Percentiles rank a stretch among this genome's conserved stretches.
Evolutionary conservation across 805 yeast species (phyloP).

Genomic region (Candida methanosorbosa): DNA sequence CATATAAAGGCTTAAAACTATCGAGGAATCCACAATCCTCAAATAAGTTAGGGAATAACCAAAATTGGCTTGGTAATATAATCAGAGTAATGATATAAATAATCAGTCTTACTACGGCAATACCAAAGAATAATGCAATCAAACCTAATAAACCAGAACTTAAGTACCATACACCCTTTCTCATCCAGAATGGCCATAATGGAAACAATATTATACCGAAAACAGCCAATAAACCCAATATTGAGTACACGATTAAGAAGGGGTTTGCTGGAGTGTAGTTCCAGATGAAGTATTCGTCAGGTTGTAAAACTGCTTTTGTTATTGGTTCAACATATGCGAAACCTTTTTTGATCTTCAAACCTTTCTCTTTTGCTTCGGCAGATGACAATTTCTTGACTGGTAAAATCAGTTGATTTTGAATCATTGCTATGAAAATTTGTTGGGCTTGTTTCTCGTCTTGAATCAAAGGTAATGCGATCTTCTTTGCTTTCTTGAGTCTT

Average conservation of each 20-base stretch:
- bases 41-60: slow-evolving; percentile 94
- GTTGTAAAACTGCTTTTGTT: slow-evolving; percentile 49
- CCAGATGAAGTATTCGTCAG: slow-evolving; percentile 80
- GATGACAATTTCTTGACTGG: slow-evolving; percentile 73
- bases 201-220: slow-evolving; percentile 74
- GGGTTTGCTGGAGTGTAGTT: slow-evolving; percentile 67
- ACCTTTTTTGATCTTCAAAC: slow-evolving; percentile 53
- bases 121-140: slow-evolving; percentile 62
- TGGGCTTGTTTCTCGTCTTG: slow-evolving; percentile 47
- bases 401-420: slow-evolving; percentile 62
- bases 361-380: slow-evolving; percentile 52
- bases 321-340: slow-evolving; percentile 38
- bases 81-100: slow-evolving; percentile 54
- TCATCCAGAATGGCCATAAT: slow-evolving; percentile 88
- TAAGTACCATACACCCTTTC: slow-evolving; percentile 83
- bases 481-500: slow-evolving; percentile 23
- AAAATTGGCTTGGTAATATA: slow-evolving; percentile 63
- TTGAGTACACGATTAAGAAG: slow-evolving; percentile 49
- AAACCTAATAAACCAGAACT: slow-evolving; percentile 71
- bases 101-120: slow-evolving; percentile 74
- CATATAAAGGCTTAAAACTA: slow-evolving; percentile 84
- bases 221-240: slow-evolving; percentile 56
- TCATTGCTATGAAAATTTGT: slow-evolving; percentile 54
- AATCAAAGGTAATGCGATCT: slow-evolving; percentile 28
- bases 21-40: slow-evolving; percentile 93